A percentile compares a stretch with the other conserved stretches of the same genome.
These are phyloP conservation scores for Solanum hybrid DNA, from an alignment of 305 asterid species.

Conservation along the genomic window DNA sequence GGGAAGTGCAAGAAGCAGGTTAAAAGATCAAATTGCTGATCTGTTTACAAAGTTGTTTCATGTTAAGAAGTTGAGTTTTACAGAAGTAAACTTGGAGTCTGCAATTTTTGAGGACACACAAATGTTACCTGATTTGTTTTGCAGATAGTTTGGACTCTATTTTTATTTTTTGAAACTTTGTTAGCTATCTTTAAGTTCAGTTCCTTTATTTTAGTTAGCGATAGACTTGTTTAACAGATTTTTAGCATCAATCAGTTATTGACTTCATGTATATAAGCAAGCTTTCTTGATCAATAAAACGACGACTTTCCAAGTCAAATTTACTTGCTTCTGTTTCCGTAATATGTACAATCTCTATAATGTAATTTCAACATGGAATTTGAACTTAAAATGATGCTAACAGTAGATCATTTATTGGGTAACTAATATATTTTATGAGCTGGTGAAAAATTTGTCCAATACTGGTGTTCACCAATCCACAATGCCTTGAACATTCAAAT, in stretches of 20 bases:
- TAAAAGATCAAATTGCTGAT: neutral
- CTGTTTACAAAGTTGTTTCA: neutral
- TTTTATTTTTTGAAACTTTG: neutral
- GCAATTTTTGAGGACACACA: neutral
- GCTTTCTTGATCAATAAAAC: neutral
- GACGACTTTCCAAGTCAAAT: neutral
- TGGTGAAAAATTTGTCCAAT: neutral
- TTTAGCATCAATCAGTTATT: neutral
- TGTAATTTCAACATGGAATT: slow-evolving; percentile 1
- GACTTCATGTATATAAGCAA: neutral
- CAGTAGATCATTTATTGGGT: neutral
- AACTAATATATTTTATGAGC: neutral
- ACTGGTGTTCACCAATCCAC: neutral
- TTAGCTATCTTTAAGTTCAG: neutral
- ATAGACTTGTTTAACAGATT: neutral
- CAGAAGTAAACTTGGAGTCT: neutral
- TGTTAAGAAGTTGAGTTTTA: neutral
- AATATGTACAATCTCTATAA: neutral
- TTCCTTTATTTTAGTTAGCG: neutral
- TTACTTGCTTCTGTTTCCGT: neutral
- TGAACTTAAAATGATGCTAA: neutral
- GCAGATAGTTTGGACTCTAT: neutral
- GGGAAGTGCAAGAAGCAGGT: neutral
- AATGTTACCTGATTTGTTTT: neutral
- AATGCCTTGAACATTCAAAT: slow-evolving; percentile 11